Base-by-base conservation (phyloP, 2,329 filamentous ascomycete species). In the Pestalotiopsis fici region DNA sequence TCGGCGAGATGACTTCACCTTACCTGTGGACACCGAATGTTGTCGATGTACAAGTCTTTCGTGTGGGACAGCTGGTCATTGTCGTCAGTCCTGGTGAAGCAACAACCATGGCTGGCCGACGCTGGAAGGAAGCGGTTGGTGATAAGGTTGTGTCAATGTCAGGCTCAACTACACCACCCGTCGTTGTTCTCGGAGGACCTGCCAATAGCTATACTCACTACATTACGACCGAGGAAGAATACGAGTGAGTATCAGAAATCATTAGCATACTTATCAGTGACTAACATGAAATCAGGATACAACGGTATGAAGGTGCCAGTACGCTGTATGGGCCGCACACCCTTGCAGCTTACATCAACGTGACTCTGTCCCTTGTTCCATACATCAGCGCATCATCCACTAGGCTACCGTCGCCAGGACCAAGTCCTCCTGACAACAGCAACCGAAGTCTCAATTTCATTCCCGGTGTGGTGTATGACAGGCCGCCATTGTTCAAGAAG, bases 1-100 rank as follows among this genome's bases (percentile, higher is more conserved):
- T 97, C 1, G 95, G 95, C 50, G 91, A 94, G 75, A 87, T 94
- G n/a, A 83, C 83, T 3, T 81, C 80, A 11, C 95, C 95, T 0
- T 98, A 98, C 78, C 83, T 88, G 6, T 98, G 95, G 95, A 90
- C 92, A 0, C 93, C 95, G 0, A 98, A 98, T 72, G 90, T 98
- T 59, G 94, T 97, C 59, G 94, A 98, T 76, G 87, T 98, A 11
- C 95, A 98, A 76, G 85, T 92, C 35, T 84, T 98, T 15, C 91
- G 95, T 13, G 91, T 95, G 0, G 95, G 95, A 0, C 93, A 96
- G 74, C 81, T 98, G 6, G 83, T 97, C 66, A 91, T 98, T 69
- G 90, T 98, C 69, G 88, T 97, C 31, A 92, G 91, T 37, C 92
- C 95, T 0, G 94, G 94, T 35, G 95, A 98, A 79, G 94, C 93